Base-by-base conservation (phyloP, 1,284 basidiomycete species). In the Sporisorium sorghi region DNA sequence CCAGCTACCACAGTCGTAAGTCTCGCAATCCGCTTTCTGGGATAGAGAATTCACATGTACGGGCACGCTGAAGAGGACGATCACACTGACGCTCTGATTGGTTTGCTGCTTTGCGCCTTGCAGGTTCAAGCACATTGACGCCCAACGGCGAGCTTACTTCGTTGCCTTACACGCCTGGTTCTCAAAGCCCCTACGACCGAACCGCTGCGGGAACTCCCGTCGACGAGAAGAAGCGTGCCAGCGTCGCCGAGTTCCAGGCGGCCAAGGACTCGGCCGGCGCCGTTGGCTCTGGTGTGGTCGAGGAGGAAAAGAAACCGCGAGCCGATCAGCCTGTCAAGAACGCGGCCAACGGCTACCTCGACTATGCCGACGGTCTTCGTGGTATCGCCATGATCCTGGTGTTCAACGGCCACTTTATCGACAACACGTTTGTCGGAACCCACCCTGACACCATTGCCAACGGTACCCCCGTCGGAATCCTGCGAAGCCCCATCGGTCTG, bases 341-440 rank as follows among this genome's bases (percentile, higher is more conserved):
- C 1, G 51, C 55, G 2, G 66, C 62, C 26, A 65, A 58, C 40
- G 66, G 66, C 14, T 73, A 73, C 51, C 78, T 86, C 62, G 85
- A 83, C 61, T 86, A 85, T 79, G 85, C 85, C 50, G 85, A 86
- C 51, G 85, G 85, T 55, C 75, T 86, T 5, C 82, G 85, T 49
- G 85, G 85, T 44, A 70, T 85, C 49, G 85, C 85, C 32, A 84
- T 83, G 47, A 63, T 86, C 58, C 72, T 86, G 74, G 85, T 85
- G 2, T 74, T 74, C 62, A 85, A 84, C 56, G 85, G 85, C 56
- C 85, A 85, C 72, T 86, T 84, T 57, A 77, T 83, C 58, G 85
- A 85, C 69, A 66, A 85, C 44, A 86, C 85, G 14, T 86, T 84
- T 76, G 67, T 81, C 21, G 71, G 75, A 39, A 76, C 77, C 15